phyloP scores from a whole-genome alignment of 352 stramenopile species.

The Globisporangium camurandrum region DNA sequence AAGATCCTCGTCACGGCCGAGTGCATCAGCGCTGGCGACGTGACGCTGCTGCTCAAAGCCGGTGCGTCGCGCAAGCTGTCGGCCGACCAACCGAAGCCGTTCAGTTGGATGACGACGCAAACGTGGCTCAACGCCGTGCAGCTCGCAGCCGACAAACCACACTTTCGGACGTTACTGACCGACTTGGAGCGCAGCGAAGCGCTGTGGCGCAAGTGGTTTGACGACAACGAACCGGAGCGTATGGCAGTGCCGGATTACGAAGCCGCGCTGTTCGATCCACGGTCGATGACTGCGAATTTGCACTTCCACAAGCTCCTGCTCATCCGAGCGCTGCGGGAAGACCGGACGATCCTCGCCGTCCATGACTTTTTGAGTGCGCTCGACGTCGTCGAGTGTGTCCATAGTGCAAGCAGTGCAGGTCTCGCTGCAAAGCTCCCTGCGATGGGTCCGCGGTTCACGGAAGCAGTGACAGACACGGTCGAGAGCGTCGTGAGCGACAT shows the following conservation, averaged over 20 bases:
- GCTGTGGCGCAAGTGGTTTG: slow-evolving; percentile 68
- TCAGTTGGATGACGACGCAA: slow-evolving; percentile 54
- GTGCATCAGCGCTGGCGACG: slow-evolving; percentile 38
- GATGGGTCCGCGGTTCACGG: slow-evolving; percentile 52
- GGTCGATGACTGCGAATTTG: slow-evolving; percentile 50
- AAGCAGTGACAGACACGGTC: slow-evolving; percentile 62
- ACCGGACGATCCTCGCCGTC: slow-evolving; percentile 65
- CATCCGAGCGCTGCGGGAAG: slow-evolving; percentile 58
- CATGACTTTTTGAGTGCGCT: slow-evolving; percentile 57
- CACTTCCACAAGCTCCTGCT: slow-evolving; percentile 69
- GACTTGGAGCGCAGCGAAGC: slow-evolving; percentile 67
- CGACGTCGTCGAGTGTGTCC: slow-evolving; percentile 41
- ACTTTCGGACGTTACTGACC: slow-evolving; percentile 51
- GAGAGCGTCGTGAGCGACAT: slow-evolving; percentile 68
- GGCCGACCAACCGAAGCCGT: slow-evolving; percentile 64
- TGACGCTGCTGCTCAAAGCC: slow-evolving; percentile 68
- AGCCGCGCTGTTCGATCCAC: slow-evolving; percentile 48
- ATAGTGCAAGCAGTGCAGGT: slow-evolving; percentile 19
- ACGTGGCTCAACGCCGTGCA: slow-evolving; percentile 69
- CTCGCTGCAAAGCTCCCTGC: slow-evolving; percentile 44
- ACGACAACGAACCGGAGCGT: slow-evolving; percentile 72
- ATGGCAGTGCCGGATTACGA: slow-evolving; percentile 64
- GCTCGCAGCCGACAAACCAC: slow-evolving; percentile 52
- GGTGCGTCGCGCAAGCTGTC: slow-evolving; percentile 54
- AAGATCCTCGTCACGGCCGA: slow-evolving; percentile 74